Percentiles rank a stretch among this genome's conserved stretches.
Evolutionary conservation across 225 moss, liverwort and hornwort species (phyloP).

Genomic region (Marchantia paleacea): DNA sequence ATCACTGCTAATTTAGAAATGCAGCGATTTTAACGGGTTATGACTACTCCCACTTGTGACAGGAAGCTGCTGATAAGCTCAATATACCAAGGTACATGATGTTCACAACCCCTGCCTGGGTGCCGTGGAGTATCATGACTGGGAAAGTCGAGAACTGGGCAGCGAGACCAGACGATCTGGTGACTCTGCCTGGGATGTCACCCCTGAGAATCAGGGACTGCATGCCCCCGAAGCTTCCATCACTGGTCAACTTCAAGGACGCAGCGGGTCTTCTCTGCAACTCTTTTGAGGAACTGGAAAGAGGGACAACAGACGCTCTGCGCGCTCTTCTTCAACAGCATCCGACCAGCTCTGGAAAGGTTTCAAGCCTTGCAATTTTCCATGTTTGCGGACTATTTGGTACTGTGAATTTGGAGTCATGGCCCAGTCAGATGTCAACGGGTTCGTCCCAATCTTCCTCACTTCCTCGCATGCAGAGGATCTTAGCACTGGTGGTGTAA

Average conservation of each 20-base stretch:
- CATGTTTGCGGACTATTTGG: not conserved
- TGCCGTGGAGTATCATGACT: not conserved
- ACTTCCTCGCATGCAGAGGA: no score
- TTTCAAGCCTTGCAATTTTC: not conserved
- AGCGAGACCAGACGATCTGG: conserved; percentile 4
- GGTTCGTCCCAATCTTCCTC: no score
- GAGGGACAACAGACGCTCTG: not conserved
- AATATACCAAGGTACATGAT: conserved; percentile 31
- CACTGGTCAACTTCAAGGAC: not conserved
- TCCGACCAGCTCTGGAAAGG: not conserved
- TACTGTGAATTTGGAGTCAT: not conserved
- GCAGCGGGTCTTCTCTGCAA: conserved; percentile 12
- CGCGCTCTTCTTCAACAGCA: not conserved
- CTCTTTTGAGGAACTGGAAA: conserved; percentile 24
- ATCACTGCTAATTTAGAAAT: no score
- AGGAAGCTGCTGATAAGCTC: conserved; percentile 30
- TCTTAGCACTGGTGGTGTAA: no score
- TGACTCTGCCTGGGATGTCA: conserved; percentile 10
- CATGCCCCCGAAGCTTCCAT: not conserved
- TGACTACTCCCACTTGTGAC: not conserved
- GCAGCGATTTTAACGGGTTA: no score
- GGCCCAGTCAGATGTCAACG: not conserved
- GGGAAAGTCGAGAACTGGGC: not conserved
- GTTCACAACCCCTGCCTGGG: conserved; percentile 23
- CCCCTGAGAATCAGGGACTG: not conserved